Evolutionary conservation across 2,329 filamentous ascomycete genomes (phyloP), one percentile per base, ranked within the genome.

Genomic region (Clonostachys rosea): DNA sequence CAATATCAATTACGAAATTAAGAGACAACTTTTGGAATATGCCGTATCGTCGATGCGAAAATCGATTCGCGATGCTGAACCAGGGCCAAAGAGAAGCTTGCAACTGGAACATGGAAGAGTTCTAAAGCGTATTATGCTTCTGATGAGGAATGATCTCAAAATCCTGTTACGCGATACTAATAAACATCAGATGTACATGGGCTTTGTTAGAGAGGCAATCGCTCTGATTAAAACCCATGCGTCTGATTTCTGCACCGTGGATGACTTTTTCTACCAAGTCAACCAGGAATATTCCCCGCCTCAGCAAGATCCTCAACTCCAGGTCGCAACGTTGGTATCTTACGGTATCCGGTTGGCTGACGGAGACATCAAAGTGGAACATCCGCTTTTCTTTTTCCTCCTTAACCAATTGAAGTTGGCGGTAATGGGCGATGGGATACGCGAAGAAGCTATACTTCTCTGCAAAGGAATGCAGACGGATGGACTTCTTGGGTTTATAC

Each of bases 361-460:
- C 50, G 74, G 71, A 2, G 78, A 81, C 46, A 54, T 60, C 3
- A 69, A 67, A 33, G 73, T 72, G 5, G 61, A 62, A 6, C 68
- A 73, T 16, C 71, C 74, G 46, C 67, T 83, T 5, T 83, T 83
- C 55, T 76, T 75, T 57, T 78, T 79, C 48, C 65, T 83, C 3
- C 75, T 74, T 56, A 77, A 77, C 53, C 80, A 75, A 58, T 79
- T 80, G 57, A 81, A 80, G 56, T 63, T 75, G 45, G 75, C 77
- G 1, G 58, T 83, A 4, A 68, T 70, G 40, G 75, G 75, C 48
- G 65, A 72, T 47, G 70, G 67, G 44, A 64, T 81, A n/a, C 56
- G 56, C 6, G 67, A 73, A 6, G 75, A 81, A 54, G 60, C 67
- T 30, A 53, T 48, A 6, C 71, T 81, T 44, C 54, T 83, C 17